Base-by-base conservation (phyloP, 2,329 filamentous ascomycete genomes). In the Clonostachys chloroleuca region DNA sequence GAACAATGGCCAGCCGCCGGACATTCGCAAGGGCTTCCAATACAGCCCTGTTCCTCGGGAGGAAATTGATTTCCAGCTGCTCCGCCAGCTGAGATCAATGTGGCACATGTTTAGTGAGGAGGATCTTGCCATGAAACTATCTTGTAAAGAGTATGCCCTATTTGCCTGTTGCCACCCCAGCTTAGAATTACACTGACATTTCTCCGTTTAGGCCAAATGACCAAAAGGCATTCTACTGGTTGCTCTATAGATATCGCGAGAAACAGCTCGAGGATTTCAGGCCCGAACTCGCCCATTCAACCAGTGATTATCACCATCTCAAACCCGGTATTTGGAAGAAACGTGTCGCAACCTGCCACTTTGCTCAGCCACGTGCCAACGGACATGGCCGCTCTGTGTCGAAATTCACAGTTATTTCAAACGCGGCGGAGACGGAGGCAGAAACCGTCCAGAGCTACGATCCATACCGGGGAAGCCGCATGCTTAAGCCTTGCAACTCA, bases 201-300 rank as follows among this genome's bases (percentile, higher is more conserved):
- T 42, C 40, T 4, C 16, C 51, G 40, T 43, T n/a, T 34, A 92
- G 87, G 53, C 74, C 81, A 5, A 97, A 95, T 53, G 89, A 96
- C 47, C 91, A 96, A 61, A 95, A 96, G 60, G 78, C 92, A 54
- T 96, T 97, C 65, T 99, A 97, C 65, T 87, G 84, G 66, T 79
- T 95, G 17, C 77, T 99, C 8, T 69, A 86, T 53, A 87, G 86
- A 63, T 95, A 96, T 63, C 81, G 89, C 41, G 84, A 95, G 53
- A 84, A 89, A 52, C 86, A 94, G 55, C 67, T 95, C 2, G 92
- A 97, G 62, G 89, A 96, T 59, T 97, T 94, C 60, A 86, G 86
- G 49, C 83, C 84, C 33, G 80, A 87, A 18, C 72, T 96, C 47
- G 81, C 81, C n/a, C 87, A 94, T 60, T 96, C 92, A 1, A 80